Conservation (phyloP, 208 protist genomes). For the Angomonas ambiguus region DNA sequence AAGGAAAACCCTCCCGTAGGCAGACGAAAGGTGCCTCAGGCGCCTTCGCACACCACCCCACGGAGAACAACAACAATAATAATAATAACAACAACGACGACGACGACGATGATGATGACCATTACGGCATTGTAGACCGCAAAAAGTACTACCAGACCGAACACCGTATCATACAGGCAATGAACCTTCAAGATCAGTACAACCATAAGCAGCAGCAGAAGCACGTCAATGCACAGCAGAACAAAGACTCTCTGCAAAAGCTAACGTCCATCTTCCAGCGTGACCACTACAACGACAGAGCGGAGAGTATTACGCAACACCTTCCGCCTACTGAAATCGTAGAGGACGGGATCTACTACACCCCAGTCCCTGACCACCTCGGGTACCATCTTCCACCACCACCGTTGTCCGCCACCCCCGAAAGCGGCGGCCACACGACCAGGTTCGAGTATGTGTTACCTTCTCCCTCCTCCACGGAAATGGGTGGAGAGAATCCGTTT, state of each 20-base stretch:
- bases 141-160: background rate
- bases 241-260: background rate
- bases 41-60: no score
- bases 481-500: background rate
- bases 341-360: slow-evolving; percentile 20
- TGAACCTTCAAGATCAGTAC: background rate
- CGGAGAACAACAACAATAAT: no score
- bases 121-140: background rate
- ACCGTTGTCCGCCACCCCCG: background rate
- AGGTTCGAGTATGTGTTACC: no score
- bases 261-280: background rate
- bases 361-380: slow-evolving; percentile 20
- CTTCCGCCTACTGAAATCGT: slow-evolving; percentile 4
- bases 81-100: background rate
- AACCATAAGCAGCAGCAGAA: background rate
- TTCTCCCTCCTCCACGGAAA: no score
- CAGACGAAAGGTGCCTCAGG: no score
- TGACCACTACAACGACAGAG: background rate
- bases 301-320: background rate
- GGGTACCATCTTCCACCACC: slow-evolving; percentile 24
- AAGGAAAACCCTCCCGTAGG: no score
- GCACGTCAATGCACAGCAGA: background rate
- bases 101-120: background rate
- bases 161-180: background rate
- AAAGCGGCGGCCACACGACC: background rate